phyloP scores from a whole-genome alignment of 352 stramenopile species.

The Phytophthora sojae region DNA sequence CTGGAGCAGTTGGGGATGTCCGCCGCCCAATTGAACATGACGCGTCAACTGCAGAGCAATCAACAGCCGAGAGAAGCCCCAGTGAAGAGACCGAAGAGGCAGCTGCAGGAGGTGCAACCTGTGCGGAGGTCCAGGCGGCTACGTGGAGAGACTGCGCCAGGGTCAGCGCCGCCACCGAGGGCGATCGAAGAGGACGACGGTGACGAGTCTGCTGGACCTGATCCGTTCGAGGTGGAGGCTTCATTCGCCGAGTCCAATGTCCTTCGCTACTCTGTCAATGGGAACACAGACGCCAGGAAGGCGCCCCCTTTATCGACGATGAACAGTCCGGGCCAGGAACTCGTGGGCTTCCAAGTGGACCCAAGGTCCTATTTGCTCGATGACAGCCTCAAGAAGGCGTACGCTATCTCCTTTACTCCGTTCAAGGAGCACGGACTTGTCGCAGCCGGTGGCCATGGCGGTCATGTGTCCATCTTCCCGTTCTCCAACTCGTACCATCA shows the following conservation, averaged over 20 bases:
- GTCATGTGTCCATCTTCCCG: slow-evolving; percentile 58
- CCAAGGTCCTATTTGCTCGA: slow-evolving; percentile 35
- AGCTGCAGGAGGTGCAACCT: slow-evolving; percentile 11
- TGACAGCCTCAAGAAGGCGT: slow-evolving; percentile 49
- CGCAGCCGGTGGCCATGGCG: slow-evolving; percentile 50
- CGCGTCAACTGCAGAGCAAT: slow-evolving; percentile 16
- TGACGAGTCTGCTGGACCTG: slow-evolving; percentile 9
- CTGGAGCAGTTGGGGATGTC: slow-evolving; percentile 52
- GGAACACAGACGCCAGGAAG: neutral
- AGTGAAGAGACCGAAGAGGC: slow-evolving; percentile 12
- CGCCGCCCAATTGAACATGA: slow-evolving; percentile 32
- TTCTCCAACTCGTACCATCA: slow-evolving; percentile 15
- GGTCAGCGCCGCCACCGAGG: neutral
- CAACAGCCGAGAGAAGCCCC: neutral
- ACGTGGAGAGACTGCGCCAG: slow-evolving; percentile 29
- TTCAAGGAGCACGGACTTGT: slow-evolving; percentile 50
- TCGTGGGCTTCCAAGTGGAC: slow-evolving; percentile 36
- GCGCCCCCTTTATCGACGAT: neutral
- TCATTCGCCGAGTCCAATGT: slow-evolving; percentile 48
- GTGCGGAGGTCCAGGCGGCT: slow-evolving; percentile 47
- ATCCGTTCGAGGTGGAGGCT: slow-evolving; percentile 18
- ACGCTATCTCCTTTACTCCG: slow-evolving; percentile 53
- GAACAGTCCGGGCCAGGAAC: slow-evolving; percentile 1
- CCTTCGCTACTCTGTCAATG: slow-evolving; percentile 39
- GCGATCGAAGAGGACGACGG: slow-evolving; percentile 3